phyloP scores from a whole-genome alignment of 139 green algal genomes.

The Auxenochlorella pyrenoidosa region DNA sequence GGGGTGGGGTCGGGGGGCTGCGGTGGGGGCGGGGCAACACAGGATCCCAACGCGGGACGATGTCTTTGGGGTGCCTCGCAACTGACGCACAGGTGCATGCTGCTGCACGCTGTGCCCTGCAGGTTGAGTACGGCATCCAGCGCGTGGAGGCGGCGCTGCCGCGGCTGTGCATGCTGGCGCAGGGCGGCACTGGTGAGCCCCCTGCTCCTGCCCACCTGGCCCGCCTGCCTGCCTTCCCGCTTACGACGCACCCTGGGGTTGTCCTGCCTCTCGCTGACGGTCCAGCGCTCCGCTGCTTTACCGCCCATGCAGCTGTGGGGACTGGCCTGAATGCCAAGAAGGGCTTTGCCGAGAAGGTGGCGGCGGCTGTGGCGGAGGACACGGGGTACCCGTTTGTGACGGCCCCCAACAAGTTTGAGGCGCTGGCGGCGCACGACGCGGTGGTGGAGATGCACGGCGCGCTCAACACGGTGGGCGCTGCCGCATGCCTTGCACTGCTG shows the following conservation, averaged over 20 bases:
- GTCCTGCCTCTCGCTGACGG: no score
- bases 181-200: conserved; percentile 82
- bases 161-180: conserved; percentile 81
- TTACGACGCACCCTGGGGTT: background rate
- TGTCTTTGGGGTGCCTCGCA: no score
- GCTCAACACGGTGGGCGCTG: conserved; percentile 82
- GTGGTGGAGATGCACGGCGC: conserved; percentile 85
- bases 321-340: conserved; percentile 94
- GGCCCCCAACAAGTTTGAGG: conserved; percentile 98
- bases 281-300: background rate
- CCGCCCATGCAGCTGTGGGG: conserved; percentile 78
- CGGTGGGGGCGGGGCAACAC: background rate
- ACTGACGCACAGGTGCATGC: background rate
- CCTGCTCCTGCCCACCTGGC: background rate
- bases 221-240: background rate
- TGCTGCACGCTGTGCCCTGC: background rate
- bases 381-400: conserved; percentile 92
- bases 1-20: background rate
- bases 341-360: conserved; percentile 83
- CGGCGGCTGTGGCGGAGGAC: conserved; percentile 74
- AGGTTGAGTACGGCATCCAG: conserved; percentile 85
- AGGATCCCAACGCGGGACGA: no score
- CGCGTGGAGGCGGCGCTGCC: conserved; percentile 78
- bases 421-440: conserved; percentile 94
- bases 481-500: background rate